These are phyloP conservation scores for Coemansia aciculifera DNA, from an alignment of 192 early-diverging fungal species.

Conservation along the genomic window DNA sequence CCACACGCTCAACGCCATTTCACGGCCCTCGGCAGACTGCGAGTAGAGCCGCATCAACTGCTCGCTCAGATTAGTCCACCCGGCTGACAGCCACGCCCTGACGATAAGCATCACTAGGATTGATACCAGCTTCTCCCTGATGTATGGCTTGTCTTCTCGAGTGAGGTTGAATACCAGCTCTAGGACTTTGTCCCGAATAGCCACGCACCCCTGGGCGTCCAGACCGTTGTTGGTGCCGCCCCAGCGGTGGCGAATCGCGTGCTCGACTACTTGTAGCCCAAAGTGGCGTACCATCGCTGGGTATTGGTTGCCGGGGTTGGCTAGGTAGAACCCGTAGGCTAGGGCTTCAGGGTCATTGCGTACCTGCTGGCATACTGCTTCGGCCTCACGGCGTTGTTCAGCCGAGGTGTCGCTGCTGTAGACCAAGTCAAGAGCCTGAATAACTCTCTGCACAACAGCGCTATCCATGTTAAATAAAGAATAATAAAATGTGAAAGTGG, in stretches of 20 bases:
- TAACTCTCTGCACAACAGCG: conserved; percentile 13
- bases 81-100: conserved; percentile 34
- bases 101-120: conserved; percentile 36
- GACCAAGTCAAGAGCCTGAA: conserved; percentile 41
- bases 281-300: conserved; percentile 30
- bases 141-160: conserved; percentile 16
- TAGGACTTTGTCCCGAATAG: conserved; percentile 26
- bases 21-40: conserved; percentile 13
- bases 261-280: conserved; percentile 46
- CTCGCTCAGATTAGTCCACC: conserved; percentile 35
- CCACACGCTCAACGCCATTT: conserved; percentile 42
- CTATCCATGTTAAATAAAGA: conserved; percentile 24
- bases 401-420: conserved; percentile 28
- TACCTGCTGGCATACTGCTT: conserved; percentile 35
- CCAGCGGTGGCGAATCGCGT: conserved; percentile 26
- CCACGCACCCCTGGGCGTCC: neutral
- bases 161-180: conserved; percentile 11
- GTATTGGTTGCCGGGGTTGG: conserved; percentile 7
- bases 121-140: conserved; percentile 43
- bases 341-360: conserved; percentile 21
- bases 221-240: neutral
- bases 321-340: conserved; percentile 27
- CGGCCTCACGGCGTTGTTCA: conserved; percentile 36
- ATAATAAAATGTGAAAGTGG: neutral
- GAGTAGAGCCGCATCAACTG: conserved; percentile 35